Conservation (phyloP, 495 filamentous ascomycete species). For the Penicillium salamii region DNA sequence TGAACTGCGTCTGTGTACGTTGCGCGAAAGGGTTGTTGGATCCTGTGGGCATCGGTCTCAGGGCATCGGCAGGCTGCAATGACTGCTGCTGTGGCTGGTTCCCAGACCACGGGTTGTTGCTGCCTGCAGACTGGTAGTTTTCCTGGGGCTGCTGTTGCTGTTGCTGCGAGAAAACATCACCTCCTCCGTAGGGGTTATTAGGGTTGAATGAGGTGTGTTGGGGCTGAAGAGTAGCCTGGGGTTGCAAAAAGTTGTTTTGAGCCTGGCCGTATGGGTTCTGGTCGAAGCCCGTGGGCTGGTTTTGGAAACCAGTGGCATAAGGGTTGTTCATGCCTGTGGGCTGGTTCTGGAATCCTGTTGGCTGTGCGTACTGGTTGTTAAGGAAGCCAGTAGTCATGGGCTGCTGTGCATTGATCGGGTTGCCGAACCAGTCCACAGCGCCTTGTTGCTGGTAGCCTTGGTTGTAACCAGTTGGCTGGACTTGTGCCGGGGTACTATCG, state of each 20-base stretch:
- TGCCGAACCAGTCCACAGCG: conserved; percentile 95
- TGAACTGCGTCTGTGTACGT: conserved; percentile 56
- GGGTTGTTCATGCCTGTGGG: conserved; percentile 66
- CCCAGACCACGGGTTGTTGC: conserved; percentile 73
- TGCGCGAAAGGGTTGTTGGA: conserved; percentile 95
- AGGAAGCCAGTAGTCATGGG: conserved; percentile 81
- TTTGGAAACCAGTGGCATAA: conserved; percentile 61
- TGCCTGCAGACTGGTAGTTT: conserved; percentile 63
- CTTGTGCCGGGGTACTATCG: conserved; percentile 61
- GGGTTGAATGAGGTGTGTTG: conserved; percentile 70
- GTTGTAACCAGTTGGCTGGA: conserved; percentile 85
- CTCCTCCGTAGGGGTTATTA: conserved; percentile 67
- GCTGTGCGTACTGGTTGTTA: conserved; percentile 78
- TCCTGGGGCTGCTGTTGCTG: conserved; percentile 58
- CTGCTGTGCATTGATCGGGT: conserved; percentile 74
- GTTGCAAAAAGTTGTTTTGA: conserved; percentile 51
- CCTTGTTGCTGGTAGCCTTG: conserved; percentile 96
- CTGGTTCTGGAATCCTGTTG: conserved; percentile 61
- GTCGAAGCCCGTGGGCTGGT: conserved; percentile 58
- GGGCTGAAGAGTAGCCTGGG: conserved; percentile 54
- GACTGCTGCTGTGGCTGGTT: conserved; percentile 40
- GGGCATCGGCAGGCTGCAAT: conserved; percentile 26
- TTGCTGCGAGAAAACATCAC: conserved; percentile 41
- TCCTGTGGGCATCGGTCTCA: conserved; percentile 66
- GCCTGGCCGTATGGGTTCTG: conserved; percentile 53